Base-by-base conservation (phyloP, 345 rosid species). In the Linum trigynum region DNA sequence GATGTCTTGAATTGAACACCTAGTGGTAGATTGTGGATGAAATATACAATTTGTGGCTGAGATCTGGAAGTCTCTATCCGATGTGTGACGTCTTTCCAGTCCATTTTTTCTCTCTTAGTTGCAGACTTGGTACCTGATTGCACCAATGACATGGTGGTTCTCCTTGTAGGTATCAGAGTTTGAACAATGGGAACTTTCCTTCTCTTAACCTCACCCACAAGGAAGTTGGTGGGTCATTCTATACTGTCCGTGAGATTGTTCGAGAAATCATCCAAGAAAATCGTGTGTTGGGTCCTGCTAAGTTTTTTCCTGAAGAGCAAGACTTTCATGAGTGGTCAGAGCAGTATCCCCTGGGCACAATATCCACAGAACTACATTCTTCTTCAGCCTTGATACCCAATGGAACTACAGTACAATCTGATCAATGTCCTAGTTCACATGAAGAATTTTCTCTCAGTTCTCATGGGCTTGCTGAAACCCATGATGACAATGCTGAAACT, bases 201-300 rank as follows among this genome's bases (percentile, higher is more conserved):
- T 84, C 96, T 6, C 82, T 88, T 66, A 88, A 77, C 64, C 92
- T 94, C 65, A 86, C 97, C 10, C 99, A 94, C 70, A 90, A 82
- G 80, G 92, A 88, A 83, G 95, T 90, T 42, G 99, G 97, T 64
- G 99, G 97, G 5, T 90, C 99, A 56, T 94, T 94, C 80, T 94
- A 94, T 75, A 94, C 87, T 0, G 77, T 94, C 11, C 76, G 99
- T 59, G 99, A 94, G 84, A 90, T 94, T 78, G 89, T 94, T 51
- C 86, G 99, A 17, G 99, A 94, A 81, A 77, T 94, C 11, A 94
- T 94, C 69, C 99, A 94, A 81, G 99, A 88, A 78, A 94, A 94
- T 78, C 85, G 92, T 72, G 96, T 90, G 55, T 82, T 94, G 66
- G 96, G 99, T 67, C 85, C 97, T 77, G 91, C 81, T 55, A 86